Base-by-base conservation (phyloP, 768 basidiomycete species). In the Naganishia kalamii region DNA sequence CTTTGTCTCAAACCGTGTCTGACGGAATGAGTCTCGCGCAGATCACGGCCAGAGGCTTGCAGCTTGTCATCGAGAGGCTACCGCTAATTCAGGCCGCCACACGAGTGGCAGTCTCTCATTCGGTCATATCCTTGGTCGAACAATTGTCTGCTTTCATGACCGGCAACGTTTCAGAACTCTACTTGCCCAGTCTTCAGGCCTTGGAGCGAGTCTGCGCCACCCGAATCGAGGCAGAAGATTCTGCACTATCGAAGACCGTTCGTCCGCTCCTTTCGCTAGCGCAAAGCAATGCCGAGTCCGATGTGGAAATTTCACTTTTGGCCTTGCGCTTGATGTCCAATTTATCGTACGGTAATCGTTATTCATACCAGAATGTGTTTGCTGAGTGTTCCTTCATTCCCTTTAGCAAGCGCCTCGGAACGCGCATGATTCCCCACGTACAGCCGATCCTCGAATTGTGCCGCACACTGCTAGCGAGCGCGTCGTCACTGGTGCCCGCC, bases 391-490 rank as follows among this genome's bases (percentile, higher is more conserved):
- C 7, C 29, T 21, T 43, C 2, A 8, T 32, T 43, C 23, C 2
- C 67, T 46, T 48, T 71, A 94, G 91, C 21, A 75, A 81, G 21
- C 85, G 87, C 49, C 83, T 97, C 23, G 91, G 90, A 0, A 90
- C 93, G 12, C 86, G 94, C 0, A 82, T 92, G 54, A 91, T 99
- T 54, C 91, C 94, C 4, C 83, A 85, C 77, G 87, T 96, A 79
- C 85, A 85, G 60, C 82, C 85, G 15, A 84, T 93, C 49, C 83
- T 88, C 17, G 77, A 84, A 4, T 81, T 68, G 4, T 63, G 62
- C 43, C 41, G 41, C 35, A 43, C 40, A 25, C 40, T 60, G 32
- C 46, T 68, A 27, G 47, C 54, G 5, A 57, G 61, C 11, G 40
- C 40, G 15, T 40, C 60, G 11, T 40, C 68, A 75, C 72, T 78